Base-by-base conservation (phyloP, 1,284 basidiomycete genomes). In the Violaceomyces palustris region DNA sequence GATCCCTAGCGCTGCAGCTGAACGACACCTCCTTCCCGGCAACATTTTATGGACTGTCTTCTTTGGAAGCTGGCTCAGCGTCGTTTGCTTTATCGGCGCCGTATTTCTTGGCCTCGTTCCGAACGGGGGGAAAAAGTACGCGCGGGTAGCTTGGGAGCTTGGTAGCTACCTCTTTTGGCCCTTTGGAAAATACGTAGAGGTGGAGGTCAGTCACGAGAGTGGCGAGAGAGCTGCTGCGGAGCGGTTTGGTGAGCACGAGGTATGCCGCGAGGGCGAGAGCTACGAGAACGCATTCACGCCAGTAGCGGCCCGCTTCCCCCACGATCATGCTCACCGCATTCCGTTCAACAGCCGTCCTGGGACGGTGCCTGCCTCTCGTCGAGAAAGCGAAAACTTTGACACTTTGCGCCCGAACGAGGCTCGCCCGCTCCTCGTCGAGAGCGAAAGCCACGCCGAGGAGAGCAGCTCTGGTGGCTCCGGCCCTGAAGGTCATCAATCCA, bases 151-250 rank as follows among this genome's bases (percentile, higher is more conserved):
- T 2, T 90, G 84, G 67, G 94, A 93, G 18, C 77, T 98, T 10
- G 92, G 88, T 1, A 93, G 90, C 84, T 99, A 99, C 74, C 81
- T 98, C 45, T 82, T 84, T 26, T 98, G 94, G 94, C 94, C 94
- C 1, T 99, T 99, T 73, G 93, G 73, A 89, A 97, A 97, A 74
- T 99, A 97, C 69, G 89, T 99, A 45, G 92, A 97, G 74, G 88
- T 91, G 5, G 70, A 73, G 30, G 58, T 86, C 43, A 50, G 58
- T 39, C 53, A 65, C 15, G 41, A 51, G 31, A 62, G 57, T 23
- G 57, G 50, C 15, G 59, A 71, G 17, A 63, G 67, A n/a, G 45
- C 45, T 6, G 51, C 57, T 11, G 35, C n/a, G n/a, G n/a, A n/a
- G n/a, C n/a, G n/a, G n/a, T n/a, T n/a, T n/a, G n/a, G n/a, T n/a